Percentiles rank a stretch among this genome's conserved stretches.
Conservation (phyloP, 1,284 basidiomycete genomes). For the Moniliella sp. region DNA sequence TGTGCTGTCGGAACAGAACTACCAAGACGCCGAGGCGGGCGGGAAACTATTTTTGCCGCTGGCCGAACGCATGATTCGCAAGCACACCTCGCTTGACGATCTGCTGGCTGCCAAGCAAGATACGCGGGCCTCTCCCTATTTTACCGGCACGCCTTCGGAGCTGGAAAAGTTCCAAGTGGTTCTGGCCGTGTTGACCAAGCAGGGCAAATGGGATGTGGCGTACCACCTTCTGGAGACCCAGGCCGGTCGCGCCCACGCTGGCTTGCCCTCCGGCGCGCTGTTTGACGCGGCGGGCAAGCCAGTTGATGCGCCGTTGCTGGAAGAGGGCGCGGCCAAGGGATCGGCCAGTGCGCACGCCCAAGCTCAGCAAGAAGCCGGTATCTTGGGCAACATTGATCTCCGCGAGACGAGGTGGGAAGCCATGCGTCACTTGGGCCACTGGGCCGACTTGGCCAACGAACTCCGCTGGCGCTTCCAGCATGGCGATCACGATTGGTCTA, state of each 20-base stretch:
- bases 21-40: constrained; percentile 34
- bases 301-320: too few species aligned
- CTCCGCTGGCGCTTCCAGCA: neutral
- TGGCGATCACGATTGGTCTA: neutral
- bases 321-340: too few species aligned
- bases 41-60: constrained; percentile 3
- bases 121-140: neutral
- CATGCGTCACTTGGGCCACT: neutral
- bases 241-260: neutral
- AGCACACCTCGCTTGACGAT: neutral
- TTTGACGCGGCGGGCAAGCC: too few species aligned
- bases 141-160: neutral
- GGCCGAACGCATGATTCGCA: neutral
- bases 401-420: neutral
- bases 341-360: too few species aligned
- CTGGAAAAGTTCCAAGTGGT: neutral
- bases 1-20: too few species aligned
- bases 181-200: neutral
- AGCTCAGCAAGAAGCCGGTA: too few species aligned
- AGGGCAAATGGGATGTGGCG: neutral
- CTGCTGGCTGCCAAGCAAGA: neutral
- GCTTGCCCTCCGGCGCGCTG: too few species aligned
- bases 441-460: neutral
- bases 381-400: neutral
- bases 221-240: neutral